Evolutionary conservation across 805 yeast species (phyloP), one percentile per base, ranked within the genome.

Genomic region (Metschnikowia borealis): DNA sequence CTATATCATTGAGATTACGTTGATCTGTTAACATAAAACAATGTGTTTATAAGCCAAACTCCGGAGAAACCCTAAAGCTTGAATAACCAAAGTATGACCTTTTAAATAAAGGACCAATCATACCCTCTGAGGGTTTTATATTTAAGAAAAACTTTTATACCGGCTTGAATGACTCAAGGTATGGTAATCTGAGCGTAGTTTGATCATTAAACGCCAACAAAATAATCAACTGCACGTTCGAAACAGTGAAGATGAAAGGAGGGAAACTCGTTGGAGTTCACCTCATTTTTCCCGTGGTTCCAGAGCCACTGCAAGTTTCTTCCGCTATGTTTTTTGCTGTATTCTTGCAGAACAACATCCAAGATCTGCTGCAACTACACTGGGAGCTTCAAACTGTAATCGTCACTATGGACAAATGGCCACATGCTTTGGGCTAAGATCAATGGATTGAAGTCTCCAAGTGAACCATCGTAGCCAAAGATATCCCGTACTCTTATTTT

Each of bases 291-390:
- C 43, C 96, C 89, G 64, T 89, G 82, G 60, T 89, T 86, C 97
- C 97, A 94, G 52, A 92, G 79, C 99, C 99, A 94, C 63, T 88
- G 87, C 60, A 94, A 79, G 56, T 89, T 83, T 67, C 98, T 80
- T 11, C 97, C 97, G 54, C 75, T 81, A 67, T 92, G 97, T 61
- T 86, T 85, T 34, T 76, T 72, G 39, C 80, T 75, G 67, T 92
- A 95, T 52, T 87, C 76, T 38, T 79, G 76, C 50, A 83, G 83
- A 49, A 92, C 82, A 48, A 80, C 80, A 47, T 84, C 81, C 59
- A 85, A 81, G 1, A 95, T 80, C 38, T 76, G 74, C 50, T 74
- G 65, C 51, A 95, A 75, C 55, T 82, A 87, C 5, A 75, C 66
- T 1, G 99, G 97, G 44, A 95, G 70, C 62, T 66, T 80, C 41